Evolutionary conservation across 2,329 filamentous ascomycete genomes (phyloP), one percentile per base, ranked within the genome.

Genomic region (Trichoderma koningii): DNA sequence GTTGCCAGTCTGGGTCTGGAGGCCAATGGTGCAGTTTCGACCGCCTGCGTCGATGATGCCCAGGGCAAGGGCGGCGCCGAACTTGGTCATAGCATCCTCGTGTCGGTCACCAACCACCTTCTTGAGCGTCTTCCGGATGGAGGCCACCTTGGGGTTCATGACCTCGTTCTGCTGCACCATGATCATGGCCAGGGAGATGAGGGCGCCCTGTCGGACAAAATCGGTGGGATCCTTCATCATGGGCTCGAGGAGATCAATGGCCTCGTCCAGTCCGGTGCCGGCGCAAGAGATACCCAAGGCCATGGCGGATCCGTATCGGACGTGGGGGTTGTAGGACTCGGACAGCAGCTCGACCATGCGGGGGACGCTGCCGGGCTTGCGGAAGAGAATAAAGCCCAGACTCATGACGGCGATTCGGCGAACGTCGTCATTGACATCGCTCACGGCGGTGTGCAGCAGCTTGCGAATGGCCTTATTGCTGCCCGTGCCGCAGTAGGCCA

Each of bases 181-280:
- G 72, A 99, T 97, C 95, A 99, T 99, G 66, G 95, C 87, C 65
- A 98, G 84, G 3, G 95, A 87, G 71, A 99, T 98, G 68, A 98
- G 83, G 47, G 95, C 94, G 75, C 96, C 95, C 78, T 99, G 95
- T 71, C 96, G 89, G 60, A 99, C 95, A 76, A 99, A 99, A 80
- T 99, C 95, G 66, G 93, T 96, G 7, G 95, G 96, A 72, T 99
- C 95, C 83, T 98, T 99, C 82, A 97, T 93, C 95, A 99, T 99
- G 19, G 95, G 95, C 81, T 99, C 95, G 5, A 99, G 85, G 19
- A 99, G 84, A 73, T 99, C 95, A 68, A 98, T 95, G 23, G 96
- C 95, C 79, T 99, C 95, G 68, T 97, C 93, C 34, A 98, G 84
- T 15, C 95, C 95, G 60, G 95, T 99, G 55, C 95, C 95, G 28